phyloP scores from a whole-genome alignment of 2,329 filamentous ascomycete species.

The Alternaria hordeiaustralica region DNA sequence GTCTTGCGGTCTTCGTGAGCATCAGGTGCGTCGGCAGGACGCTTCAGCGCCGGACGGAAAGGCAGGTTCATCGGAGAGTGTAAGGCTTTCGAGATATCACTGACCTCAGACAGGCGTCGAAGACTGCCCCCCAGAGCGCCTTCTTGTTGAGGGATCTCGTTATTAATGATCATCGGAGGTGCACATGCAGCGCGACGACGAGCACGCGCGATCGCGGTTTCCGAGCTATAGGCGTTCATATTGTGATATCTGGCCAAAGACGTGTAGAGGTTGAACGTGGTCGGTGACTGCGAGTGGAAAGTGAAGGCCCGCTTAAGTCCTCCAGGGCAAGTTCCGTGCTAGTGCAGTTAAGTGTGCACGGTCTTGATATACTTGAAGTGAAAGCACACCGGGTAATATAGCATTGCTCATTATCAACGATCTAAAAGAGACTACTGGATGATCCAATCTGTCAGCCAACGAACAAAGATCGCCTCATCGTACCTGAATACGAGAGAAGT shows the following conservation, averaged over 20 bases:
- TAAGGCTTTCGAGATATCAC: background rate
- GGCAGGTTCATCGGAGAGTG: background rate
- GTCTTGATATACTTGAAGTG: accelerated
- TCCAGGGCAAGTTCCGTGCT: background rate
- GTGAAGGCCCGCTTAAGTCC: background rate
- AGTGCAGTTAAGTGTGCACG: background rate
- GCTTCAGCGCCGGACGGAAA: background rate
- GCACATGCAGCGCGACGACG: background rate
- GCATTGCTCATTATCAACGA: background rate
- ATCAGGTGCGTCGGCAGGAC: background rate
- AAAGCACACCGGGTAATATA: too few species aligned
- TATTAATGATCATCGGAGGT: background rate
- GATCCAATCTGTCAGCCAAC: background rate
- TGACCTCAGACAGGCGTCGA: too few species aligned
- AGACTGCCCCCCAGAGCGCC: too few species aligned
- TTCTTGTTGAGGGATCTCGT: background rate
- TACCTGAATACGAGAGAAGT: background rate
- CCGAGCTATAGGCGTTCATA: background rate
- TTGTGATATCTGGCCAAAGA: background rate
- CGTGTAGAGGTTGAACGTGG: background rate
- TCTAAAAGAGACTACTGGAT: accelerated
- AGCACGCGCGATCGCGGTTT: background rate
- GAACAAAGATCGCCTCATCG: accelerated
- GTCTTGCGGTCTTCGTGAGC: background rate
- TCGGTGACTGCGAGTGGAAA: background rate